Evolutionary conservation across 2,329 filamentous ascomycete species (phyloP), one percentile per base, ranked within the genome.

Genomic region (Massarina eburnea): DNA sequence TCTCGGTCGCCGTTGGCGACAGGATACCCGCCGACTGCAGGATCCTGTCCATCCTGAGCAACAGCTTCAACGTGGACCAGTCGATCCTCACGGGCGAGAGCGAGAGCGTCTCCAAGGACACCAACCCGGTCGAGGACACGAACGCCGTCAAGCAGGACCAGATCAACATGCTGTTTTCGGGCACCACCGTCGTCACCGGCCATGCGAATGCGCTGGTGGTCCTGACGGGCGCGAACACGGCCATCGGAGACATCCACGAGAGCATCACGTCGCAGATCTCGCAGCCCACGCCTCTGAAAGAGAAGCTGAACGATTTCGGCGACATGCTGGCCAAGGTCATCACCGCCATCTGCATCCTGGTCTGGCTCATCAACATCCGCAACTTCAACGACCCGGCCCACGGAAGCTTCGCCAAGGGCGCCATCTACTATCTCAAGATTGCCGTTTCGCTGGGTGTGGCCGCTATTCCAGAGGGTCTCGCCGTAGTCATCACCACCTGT

Each of bases 401-500:
- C 61, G 94, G 94, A 61, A 88, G 84, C 71, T 96, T 91, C 86
- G 82, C 89, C 54, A 99, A 97, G 78, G 94, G 94, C 49, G 94
- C 94, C 48, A 97, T 99, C 65, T 99, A 99, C 80, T 99, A 99
- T 73, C 83, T 99, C 62, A 99, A 99, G 80, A 99, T 99, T 67
- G 94, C 94, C 33, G 95, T 99, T 33, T 99, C 94, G 39, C 87
- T 99, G 29, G 95, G 94, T 72, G 94, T 99, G 33, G 94, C 94
- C 37, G 94, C 95, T 56, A 99, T 99, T 65, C 94, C 94, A 0
- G 94, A 99, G 75, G 94, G 95, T 71, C 81, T 99, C 36, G 94
- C 94, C 24, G 94, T 97, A 42, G 95, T 99, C 57, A 99, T 99
- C 59, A 99, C 94, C n/a, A 97, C 94, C 22, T 99, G 94, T 72